These are phyloP conservation scores for Arabidopsis hybrid DNA, from an alignment of 441 rosid genomes.

Conservation along the genomic window DNA sequence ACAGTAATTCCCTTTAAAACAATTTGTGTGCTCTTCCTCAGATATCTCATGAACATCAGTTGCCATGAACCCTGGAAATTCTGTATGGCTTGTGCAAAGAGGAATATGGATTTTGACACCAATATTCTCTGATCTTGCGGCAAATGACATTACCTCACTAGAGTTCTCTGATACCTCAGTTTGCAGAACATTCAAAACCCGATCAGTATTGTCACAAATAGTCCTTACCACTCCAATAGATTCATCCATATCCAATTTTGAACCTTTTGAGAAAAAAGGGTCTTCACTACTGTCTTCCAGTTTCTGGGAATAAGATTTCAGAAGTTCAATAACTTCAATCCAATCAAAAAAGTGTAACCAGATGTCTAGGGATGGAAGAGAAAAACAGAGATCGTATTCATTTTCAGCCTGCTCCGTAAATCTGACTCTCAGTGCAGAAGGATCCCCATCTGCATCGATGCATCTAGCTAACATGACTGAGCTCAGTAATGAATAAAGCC, in stretches of 20 bases:
- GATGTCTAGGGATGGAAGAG: slow-evolving; percentile 80
- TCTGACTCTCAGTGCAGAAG: slow-evolving; percentile 61
- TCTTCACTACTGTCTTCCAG: slow-evolving; percentile 27
- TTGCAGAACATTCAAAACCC: slow-evolving; percentile 41
- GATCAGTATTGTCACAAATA: slow-evolving; percentile 47
- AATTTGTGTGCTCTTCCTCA: slow-evolving; percentile 42
- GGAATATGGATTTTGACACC: slow-evolving; percentile 71
- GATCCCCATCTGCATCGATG: slow-evolving; percentile 46
- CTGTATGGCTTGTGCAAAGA: slow-evolving; percentile 46
- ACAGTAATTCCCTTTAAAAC: slow-evolving; percentile 50
- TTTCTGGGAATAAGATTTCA: slow-evolving; percentile 51
- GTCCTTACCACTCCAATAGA: slow-evolving; percentile 39
- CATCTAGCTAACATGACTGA: slow-evolving; percentile 72
- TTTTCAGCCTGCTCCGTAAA: slow-evolving; percentile 52
- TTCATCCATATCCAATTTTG: slow-evolving; percentile 37
- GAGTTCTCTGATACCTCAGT: slow-evolving; percentile 42
- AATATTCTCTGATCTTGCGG: slow-evolving; percentile 63
- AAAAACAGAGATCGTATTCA: slow-evolving; percentile 56
- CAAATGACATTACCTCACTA: slow-evolving; percentile 41
- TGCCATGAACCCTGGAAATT: slow-evolving; percentile 44
- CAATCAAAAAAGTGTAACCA: slow-evolving; percentile 80
- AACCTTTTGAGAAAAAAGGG: slow-evolving; percentile 44
- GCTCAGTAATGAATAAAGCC: slow-evolving; percentile 60
- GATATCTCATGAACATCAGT: slow-evolving; percentile 48
- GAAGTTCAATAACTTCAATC: slow-evolving; percentile 60